Base-by-base conservation (phyloP, 805 yeast genomes). In the Ogataea glucozyma region DNA sequence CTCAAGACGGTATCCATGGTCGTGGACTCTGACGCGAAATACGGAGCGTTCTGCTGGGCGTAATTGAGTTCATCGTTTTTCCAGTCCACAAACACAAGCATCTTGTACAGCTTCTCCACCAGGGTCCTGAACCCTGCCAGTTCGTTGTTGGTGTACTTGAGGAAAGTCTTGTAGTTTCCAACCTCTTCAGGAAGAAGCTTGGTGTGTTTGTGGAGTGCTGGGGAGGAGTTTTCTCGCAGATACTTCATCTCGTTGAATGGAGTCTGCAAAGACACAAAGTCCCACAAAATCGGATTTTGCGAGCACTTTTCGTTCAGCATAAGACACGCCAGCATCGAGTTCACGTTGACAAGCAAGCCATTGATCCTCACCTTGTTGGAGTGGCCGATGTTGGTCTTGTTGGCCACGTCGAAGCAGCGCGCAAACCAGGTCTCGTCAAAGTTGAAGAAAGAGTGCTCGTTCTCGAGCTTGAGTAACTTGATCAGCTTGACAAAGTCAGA, bases 331-430 rank as follows among this genome's bases (percentile, higher is more conserved):
- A 85, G 55, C 26, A 81, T 64, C 6, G 72, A 49, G 49, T 83
- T 83, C 26, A 83, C 48, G 26, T 67, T 62, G 26, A 72, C 69
- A 16, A 79, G 57, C 26, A 77, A 60, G 24, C 74, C 66, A 49
- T 79, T 79, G 26, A 76, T 51, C 35, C 71, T 68, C 31, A 70
- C 55, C 49, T 79, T 80, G 47, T 70, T 71, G 1, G 57, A 56
- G 38, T 55, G 57, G 57, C 52, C 47, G 6, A 60, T 44, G 27
- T 58, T 62, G 2, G 53, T 54, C 14, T 46, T 46, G 43, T 54
- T 56, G 4, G 36, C 41, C 18, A 56, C 47, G 12, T 50, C 52
- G 9, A 48, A 43, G 13, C 43, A 51, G n/a, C 36, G 43, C 0
- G 62, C 51, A 21, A 60, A 45, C 65, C 62, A 58, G 4, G 40